These are phyloP conservation scores for Ophiosphaerella narmari DNA, from an alignment of 2,329 filamentous ascomycete species.

Conservation along the genomic window DNA sequence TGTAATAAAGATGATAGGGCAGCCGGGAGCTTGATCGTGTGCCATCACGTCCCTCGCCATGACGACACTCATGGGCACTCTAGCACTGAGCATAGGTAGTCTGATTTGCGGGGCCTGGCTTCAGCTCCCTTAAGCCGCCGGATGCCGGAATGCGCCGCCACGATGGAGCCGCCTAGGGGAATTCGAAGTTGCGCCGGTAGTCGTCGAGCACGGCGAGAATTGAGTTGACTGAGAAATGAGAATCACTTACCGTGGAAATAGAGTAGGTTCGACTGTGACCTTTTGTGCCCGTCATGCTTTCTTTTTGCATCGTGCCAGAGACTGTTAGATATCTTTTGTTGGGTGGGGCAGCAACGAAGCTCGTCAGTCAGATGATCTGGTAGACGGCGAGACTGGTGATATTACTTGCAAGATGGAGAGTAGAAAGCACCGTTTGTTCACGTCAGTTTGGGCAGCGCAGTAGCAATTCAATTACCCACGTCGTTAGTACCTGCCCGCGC, in stretches of 20 bases:
- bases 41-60: slow-evolving; percentile 24
- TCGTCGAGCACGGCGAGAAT: slow-evolving; percentile 17
- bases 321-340: neutral
- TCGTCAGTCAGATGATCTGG: slow-evolving; percentile 2
- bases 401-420: neutral
- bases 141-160: slow-evolving; percentile 31
- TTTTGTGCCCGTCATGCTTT: slow-evolving; percentile 15
- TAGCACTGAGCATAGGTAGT: slow-evolving; percentile 4
- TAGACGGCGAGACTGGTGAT: slow-evolving; percentile 1
- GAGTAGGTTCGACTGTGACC: slow-evolving; percentile 42
- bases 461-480: slow-evolving; percentile 6
- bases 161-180: slow-evolving; percentile 18
- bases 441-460: slow-evolving; percentile 9
- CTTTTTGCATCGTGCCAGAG: neutral
- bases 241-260: slow-evolving; percentile 42
- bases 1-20: slow-evolving; percentile 4
- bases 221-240: slow-evolving; percentile 8
- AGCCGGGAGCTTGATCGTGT: slow-evolving; percentile 28
- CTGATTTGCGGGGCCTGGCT: slow-evolving; percentile 16
- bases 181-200: slow-evolving; percentile 10
- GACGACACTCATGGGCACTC: slow-evolving; percentile 17
- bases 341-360: slow-evolving; percentile 18
- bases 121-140: slow-evolving; percentile 26
- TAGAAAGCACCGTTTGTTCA: neutral
- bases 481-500: slow-evolving; percentile 9